Evolutionary conservation across 2,329 filamentous ascomycete genomes (phyloP), one percentile per base, ranked within the genome.

Genomic region (Aureobasidium sp.): DNA sequence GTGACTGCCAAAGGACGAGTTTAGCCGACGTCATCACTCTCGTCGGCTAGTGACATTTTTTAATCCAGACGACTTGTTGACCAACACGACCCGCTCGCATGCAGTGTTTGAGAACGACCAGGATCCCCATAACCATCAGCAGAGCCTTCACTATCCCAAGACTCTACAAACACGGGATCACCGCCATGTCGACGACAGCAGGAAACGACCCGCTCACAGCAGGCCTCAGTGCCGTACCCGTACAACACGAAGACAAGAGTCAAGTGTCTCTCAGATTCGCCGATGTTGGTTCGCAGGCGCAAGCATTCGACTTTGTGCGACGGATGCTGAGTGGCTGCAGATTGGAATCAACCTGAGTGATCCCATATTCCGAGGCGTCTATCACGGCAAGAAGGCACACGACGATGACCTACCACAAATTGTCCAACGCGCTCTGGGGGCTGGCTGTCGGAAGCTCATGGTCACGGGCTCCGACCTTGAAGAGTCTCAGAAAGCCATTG

Each of bases 321-420:
- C 42, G 8, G n/a, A 14, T 55, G 51, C 49, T 51, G 41, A 34
- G 36, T 44, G 49, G 39, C 61, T 70, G 14, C 68, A 88, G 84
- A 84, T 99, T 70, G 94, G 93, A 63, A 97, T 99, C 80, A 99
- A 99, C 75, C 83, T 99, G 61, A 89, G 92, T 59, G 94, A 99
- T 71, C 89, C 90, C 58, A 90, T 97, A 64, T 99, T 93, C 75
- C 84, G 85, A 51, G 94, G 94, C 56, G 76, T 84, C 45, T 95
- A 97, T 72, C 87, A 95, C 71, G 90, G 90, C 70, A 91, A 87
- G 65, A 82, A 89, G 70, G 79, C 79, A 29, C 91, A 95, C 69
- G 83, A 86, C 12, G 81, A 89, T 69, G 90, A 95, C 71, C 82
- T 93, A 17, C 74, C 80, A 31, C 87, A 86, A 66, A 89, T 99